phyloP scores from a whole-genome alignment of 495 filamentous ascomycete genomes.

The Podospora australis region DNA sequence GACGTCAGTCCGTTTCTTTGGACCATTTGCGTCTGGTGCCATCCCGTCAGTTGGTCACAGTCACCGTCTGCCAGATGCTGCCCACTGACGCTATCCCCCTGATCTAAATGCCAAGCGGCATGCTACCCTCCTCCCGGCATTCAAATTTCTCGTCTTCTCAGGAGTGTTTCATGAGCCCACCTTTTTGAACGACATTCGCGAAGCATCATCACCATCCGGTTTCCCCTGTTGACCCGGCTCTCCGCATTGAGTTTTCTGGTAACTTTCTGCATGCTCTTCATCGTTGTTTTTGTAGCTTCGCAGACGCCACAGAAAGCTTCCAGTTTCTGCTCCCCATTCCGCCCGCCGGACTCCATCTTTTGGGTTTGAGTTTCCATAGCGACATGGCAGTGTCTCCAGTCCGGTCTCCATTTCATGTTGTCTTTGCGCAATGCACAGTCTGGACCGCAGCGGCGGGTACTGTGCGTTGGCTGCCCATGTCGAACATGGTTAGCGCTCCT shows the following conservation, averaged over 20 bases:
- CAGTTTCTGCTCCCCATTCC: background rate
- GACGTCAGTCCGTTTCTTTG: constrained; percentile 3
- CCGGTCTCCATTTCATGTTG: background rate
- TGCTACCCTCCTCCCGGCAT: background rate
- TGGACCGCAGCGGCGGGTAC: constrained; percentile 6
- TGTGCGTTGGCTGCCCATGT: constrained; percentile 2
- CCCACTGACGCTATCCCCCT: background rate
- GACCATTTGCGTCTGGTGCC: too few relatives aligned
- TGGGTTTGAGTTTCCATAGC: constrained; percentile 1
- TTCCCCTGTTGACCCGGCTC: too few relatives aligned
- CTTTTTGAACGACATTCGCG: background rate
- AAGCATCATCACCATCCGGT: background rate
- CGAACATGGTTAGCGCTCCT: background rate
- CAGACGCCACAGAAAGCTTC: background rate
- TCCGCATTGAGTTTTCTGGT: too few relatives aligned
- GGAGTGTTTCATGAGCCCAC: constrained; percentile 9
- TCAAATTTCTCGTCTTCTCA: constrained; percentile 9
- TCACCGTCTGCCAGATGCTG: background rate
- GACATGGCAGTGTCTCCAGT: background rate
- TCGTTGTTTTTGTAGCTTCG: background rate
- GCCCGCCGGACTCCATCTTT: background rate
- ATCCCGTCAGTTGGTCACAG: background rate
- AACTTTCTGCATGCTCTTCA: too few relatives aligned
- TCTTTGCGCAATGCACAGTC: background rate
- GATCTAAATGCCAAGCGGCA: constrained; percentile 5